phyloP scores from a whole-genome alignment of 2,329 filamentous ascomycete species.

The Neonectria neomacrospora region DNA sequence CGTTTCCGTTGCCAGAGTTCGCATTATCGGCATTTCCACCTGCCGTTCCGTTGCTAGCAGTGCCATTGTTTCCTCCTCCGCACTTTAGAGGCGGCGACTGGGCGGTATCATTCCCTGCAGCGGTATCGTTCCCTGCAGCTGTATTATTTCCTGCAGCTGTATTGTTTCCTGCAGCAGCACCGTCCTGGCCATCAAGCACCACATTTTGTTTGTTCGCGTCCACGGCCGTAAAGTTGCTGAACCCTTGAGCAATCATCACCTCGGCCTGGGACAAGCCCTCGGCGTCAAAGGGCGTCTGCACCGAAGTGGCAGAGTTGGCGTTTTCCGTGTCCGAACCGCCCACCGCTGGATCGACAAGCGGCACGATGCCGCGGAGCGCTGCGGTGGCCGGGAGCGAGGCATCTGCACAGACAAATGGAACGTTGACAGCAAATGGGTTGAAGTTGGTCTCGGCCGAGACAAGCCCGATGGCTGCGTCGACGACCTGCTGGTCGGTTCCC shows the following conservation, averaged over 20 bases:
- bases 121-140: constrained; percentile 11
- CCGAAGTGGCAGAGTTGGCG: constrained; percentile 65
- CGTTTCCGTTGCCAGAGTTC: constrained; percentile 34
- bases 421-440: constrained; percentile 71
- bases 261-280: constrained; percentile 73
- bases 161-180: constrained; percentile 42
- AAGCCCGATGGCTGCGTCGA: constrained; percentile 70
- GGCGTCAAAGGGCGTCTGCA: constrained; percentile 65
- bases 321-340: constrained; percentile 67
- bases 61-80: constrained; percentile 4
- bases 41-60: background rate
- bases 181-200: constrained; percentile 51
- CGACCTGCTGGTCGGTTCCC: constrained; percentile 67
- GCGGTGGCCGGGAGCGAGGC: constrained; percentile 69
- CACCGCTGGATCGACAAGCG: constrained; percentile 73
- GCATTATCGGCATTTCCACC: constrained; percentile 1
- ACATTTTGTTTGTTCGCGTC: constrained; percentile 47
- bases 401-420: constrained; percentile 73
- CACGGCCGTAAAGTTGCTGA: constrained; percentile 67
- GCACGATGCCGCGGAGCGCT: constrained; percentile 73
- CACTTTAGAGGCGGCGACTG: background rate
- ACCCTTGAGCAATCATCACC: constrained; percentile 69
- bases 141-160: constrained; percentile 20
- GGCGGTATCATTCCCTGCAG: background rate
- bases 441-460: constrained; percentile 79